phyloP scores from a whole-genome alignment of 176 grass and related monocot species.

The Calamus simplicifolius region DNA sequence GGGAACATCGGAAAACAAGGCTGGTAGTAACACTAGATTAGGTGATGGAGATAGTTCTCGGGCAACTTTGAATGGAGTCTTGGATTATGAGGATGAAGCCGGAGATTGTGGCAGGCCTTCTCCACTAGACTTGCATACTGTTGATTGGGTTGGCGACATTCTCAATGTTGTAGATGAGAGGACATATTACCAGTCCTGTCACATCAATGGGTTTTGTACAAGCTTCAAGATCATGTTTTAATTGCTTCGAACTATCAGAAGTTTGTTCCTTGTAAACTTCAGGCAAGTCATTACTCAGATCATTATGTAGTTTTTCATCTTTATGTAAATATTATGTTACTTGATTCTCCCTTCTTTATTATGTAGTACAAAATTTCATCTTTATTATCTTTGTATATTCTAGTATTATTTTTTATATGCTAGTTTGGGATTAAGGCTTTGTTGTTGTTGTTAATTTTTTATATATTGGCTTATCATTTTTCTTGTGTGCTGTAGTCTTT shows the following conservation, averaged over 20 bases:
- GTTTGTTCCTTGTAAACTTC: constrained; percentile 24
- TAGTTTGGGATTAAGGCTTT: too few species aligned
- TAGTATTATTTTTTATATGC: too few species aligned
- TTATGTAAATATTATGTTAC: neutral
- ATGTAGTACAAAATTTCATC: too few species aligned
- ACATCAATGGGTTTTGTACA: constrained; percentile 31
- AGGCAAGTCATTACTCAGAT: constrained; percentile 13
- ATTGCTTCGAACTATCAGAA: constrained; percentile 17
- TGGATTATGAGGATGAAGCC: constrained; percentile 23
- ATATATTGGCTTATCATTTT: constrained; percentile 6
- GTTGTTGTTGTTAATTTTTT: neutral
- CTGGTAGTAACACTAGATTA: constrained; percentile 9
- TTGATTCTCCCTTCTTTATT: too few species aligned
- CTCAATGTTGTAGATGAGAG: constrained; percentile 25
- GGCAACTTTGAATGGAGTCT: constrained; percentile 23
- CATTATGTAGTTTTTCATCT: constrained; percentile 1
- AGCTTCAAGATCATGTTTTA: constrained; percentile 40
- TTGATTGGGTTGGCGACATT: constrained; percentile 35
- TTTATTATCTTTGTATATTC: too few species aligned
- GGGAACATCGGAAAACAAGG: constrained; percentile 18
- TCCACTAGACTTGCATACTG: neutral
- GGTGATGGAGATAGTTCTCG: constrained; percentile 4
- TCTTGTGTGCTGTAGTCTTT: constrained; percentile 28
- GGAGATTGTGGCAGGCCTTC: neutral
- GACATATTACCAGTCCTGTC: constrained; percentile 34